phyloP scores from a whole-genome alignment of 352 stramenopile species.

The Thalassiosira oceanica region DNA sequence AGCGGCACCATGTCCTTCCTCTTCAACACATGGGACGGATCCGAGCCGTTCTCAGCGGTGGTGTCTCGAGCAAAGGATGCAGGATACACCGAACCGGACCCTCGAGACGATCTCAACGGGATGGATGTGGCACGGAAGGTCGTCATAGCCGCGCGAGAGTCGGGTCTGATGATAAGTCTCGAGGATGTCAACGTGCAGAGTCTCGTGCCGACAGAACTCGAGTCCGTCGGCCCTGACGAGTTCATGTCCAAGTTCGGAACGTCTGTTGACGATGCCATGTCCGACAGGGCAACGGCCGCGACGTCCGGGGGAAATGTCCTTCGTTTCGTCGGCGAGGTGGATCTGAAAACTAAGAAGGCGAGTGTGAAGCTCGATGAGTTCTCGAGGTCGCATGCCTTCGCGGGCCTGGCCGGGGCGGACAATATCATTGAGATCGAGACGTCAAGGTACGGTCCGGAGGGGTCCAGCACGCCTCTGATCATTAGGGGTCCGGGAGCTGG shows the following conservation, averaged over 20 bases:
- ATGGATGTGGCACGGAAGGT: constrained; percentile 81
- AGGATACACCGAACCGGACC: constrained; percentile 82
- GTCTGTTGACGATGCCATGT: constrained; percentile 63
- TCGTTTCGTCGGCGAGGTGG: constrained; percentile 76
- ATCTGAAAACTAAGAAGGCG: constrained; percentile 53
- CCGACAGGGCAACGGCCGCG: constrained; percentile 31
- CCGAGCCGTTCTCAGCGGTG: constrained; percentile 65
- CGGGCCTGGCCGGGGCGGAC: constrained; percentile 64
- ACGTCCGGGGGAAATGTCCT: constrained; percentile 52
- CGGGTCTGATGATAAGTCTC: constrained; percentile 59
- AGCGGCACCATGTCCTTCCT: constrained; percentile 81
- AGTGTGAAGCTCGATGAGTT: constrained; percentile 65
- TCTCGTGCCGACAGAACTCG: constrained; percentile 64
- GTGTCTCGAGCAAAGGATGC: constrained; percentile 62
- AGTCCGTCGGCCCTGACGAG: constrained; percentile 59
- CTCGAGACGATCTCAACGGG: constrained; percentile 79
- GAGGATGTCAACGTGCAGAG: constrained; percentile 60
- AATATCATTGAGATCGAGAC: constrained; percentile 76
- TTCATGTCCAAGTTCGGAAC: constrained; percentile 68
- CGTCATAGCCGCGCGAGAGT: constrained; percentile 77
- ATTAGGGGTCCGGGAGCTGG: constrained; percentile 79
- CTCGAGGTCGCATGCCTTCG: constrained; percentile 45
- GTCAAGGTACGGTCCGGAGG: constrained; percentile 60
- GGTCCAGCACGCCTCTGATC: constrained; percentile 60
- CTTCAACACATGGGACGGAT: constrained; percentile 42